These are phyloP conservation scores for Cryphonectria radicalis DNA, from an alignment of 2,329 filamentous ascomycete genomes.

Conservation along the genomic window DNA sequence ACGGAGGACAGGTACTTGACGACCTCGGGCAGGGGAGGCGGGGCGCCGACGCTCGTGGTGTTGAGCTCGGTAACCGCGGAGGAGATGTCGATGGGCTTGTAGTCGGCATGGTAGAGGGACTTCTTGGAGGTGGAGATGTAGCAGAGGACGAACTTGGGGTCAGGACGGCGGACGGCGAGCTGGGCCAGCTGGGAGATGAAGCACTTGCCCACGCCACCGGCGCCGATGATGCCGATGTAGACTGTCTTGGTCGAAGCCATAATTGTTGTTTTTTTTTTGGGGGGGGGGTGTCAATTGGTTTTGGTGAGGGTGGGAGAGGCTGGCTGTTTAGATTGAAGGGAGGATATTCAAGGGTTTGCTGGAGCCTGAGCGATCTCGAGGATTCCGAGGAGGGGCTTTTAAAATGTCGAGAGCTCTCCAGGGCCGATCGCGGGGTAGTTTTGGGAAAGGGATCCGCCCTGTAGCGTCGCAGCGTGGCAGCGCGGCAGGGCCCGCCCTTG, in stretches of 20 bases:
- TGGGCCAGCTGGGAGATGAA: conserved; percentile 82
- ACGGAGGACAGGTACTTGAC: conserved; percentile 78
- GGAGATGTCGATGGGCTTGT: conserved; percentile 65
- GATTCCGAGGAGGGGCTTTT: conserved; percentile 31
- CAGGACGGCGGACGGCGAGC: conserved; percentile 68
- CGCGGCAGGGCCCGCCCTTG: conserved; percentile 14
- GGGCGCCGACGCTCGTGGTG: conserved; percentile 41
- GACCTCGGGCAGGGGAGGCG: conserved; percentile 71
- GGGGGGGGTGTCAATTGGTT: conserved; percentile 5
- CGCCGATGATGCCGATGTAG: conserved; percentile 58
- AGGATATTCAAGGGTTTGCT: not conserved
- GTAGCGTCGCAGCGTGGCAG: conserved; percentile 5
- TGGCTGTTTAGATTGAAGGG: not conserved
- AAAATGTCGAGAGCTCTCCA: conserved; percentile 33
- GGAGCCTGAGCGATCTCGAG: not conserved
- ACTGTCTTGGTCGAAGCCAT: conserved; percentile 42
- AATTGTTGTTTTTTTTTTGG: not conserved
- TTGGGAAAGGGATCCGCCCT: conserved; percentile 1
- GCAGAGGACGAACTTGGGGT: conserved; percentile 75
- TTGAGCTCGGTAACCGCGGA: conserved; percentile 25
- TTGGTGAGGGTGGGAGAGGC: not conserved
- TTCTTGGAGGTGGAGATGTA: conserved; percentile 87
- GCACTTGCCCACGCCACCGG: conserved; percentile 88
- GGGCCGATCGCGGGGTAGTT: conserved; percentile 37
- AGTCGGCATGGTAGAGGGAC: conserved; percentile 75